These are phyloP conservation scores for Candida smagusa DNA, from an alignment of 1,139 yeast species.

Conservation along the genomic window DNA sequence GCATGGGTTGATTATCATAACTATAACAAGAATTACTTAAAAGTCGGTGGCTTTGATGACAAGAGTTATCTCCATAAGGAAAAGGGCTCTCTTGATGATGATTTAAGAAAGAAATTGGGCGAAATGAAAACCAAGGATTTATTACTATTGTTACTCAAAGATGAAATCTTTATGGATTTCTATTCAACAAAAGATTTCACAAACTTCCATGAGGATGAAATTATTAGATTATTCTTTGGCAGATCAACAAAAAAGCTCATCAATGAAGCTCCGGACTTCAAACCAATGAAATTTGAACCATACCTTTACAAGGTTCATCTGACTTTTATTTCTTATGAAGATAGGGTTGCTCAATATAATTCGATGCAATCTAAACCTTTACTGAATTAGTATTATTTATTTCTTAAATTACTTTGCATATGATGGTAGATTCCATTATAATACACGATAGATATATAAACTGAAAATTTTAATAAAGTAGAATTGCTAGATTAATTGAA, in stretches of 20 bases:
- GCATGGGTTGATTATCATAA: conserved; percentile 28
- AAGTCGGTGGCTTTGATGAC: conserved; percentile 12
- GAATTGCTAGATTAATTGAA: no score
- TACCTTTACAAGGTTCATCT: conserved; percentile 27
- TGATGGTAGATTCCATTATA: no score
- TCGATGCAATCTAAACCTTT: not conserved
- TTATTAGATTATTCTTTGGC: conserved; percentile 28
- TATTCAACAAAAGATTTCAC: conserved; percentile 30
- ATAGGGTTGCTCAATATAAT: conserved; percentile 19
- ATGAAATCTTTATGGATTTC: conserved; percentile 32
- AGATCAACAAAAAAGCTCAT: conserved; percentile 28
- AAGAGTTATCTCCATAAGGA: conserved; percentile 10
- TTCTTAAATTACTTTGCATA: conserved; percentile 65
- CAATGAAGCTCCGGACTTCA: conserved; percentile 23
- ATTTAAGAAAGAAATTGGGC: not conserved
- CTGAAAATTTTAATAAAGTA: no score
- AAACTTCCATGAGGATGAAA: conserved; percentile 34
- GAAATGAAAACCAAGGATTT: conserved; percentile 19
- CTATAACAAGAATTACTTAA: conserved; percentile 18
- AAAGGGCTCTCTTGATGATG: no score
- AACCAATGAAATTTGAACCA: conserved; percentile 36
- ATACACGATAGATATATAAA: no score
- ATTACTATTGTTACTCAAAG: conserved; percentile 27
- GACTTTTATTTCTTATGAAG: conserved; percentile 25
- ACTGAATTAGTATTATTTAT: conserved; percentile 19